Evolutionary conservation across 2,329 filamentous ascomycete species (phyloP), one percentile per base, ranked within the genome.

Genomic region (Alternaria triticimaculans): DNA sequence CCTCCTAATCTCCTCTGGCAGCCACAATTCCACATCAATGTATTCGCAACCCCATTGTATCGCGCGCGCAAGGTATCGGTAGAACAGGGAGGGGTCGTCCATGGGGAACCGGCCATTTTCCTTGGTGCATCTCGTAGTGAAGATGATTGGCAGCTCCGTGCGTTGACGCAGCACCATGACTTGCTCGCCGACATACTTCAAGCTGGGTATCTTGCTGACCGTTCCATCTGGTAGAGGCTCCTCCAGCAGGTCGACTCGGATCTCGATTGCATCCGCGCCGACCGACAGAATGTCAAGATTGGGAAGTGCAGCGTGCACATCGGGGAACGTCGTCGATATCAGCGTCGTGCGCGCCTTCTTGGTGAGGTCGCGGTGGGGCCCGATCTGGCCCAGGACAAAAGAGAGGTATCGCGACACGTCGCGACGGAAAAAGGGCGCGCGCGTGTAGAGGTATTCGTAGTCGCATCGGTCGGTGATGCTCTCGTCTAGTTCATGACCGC

Each of bases 1-100:
- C 66, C 85, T 85, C 66, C 93, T 86, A 60, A 96, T 92, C 7
- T 87, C 83, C 76, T 94, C 92, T 1, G 93, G 93, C 41, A 96
- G 85, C 92, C 93, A 96, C 43, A 96, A 82, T 82, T 96, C 93
- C 56, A 96, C 92, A 73, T 97, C 93, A 66, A 96, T 90, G 76
- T 96, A 97, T 78, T 96, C 93, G 63, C 93, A 91, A 2, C 93
- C 93, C 92, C 92, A 96, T 75, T 96, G 91, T 58, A 96, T 92
- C 4, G 93, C 93, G 37, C 91, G 88, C 73, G 90, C 90, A n/a
- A 96, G 86, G 74, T 96, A 95, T 63, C 89, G 86, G 79, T 92
- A 92, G 78, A 90, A 95, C 46, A 96, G 77, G 14, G 85, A 83
- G 0, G 92, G 91, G 59, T 93, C 87, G 44, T 93, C 89, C 91